phyloP scores from a whole-genome alignment of 2,329 filamentous ascomycete genomes.

The Fusarium sublunatum region DNA sequence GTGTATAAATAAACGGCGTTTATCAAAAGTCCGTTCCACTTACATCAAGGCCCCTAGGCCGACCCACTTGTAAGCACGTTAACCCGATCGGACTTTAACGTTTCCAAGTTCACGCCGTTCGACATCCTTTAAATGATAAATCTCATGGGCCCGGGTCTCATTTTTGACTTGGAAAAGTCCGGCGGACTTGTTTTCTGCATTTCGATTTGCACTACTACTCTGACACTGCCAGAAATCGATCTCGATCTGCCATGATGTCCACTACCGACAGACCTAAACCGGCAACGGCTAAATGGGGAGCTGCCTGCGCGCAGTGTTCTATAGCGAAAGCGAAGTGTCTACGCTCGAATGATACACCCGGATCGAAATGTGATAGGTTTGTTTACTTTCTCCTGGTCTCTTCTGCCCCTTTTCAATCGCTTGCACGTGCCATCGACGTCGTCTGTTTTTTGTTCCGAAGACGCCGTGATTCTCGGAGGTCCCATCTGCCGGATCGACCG shows the following conservation, averaged over 20 bases:
- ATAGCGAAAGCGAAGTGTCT: slow-evolving; percentile 64
- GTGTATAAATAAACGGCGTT: background rate
- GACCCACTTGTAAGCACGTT: slow-evolving; percentile 7
- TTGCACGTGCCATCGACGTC: background rate
- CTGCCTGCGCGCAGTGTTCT: slow-evolving; percentile 61
- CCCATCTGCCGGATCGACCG: slow-evolving; percentile 23
- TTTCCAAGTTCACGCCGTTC: background rate
- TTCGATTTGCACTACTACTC: slow-evolving; percentile 12
- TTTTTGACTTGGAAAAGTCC: slow-evolving; percentile 34
- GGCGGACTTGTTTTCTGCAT: slow-evolving; percentile 39
- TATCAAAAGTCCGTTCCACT: background rate
- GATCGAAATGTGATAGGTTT: slow-evolving; percentile 60
- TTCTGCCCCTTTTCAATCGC: background rate
- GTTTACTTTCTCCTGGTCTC: slow-evolving; percentile 7
- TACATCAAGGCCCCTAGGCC: slow-evolving; percentile 10
- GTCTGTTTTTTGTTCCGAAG: slow-evolving; percentile 7
- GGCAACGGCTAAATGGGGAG: slow-evolving; percentile 60
- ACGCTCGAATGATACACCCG: slow-evolving; percentile 52
- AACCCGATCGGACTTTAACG: slow-evolving; percentile 25
- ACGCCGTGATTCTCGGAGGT: slow-evolving; percentile 10
- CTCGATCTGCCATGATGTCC: slow-evolving; percentile 21
- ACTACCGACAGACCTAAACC: slow-evolving; percentile 46
- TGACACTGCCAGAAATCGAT: background rate
- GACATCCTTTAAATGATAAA: slow-evolving; percentile 16
- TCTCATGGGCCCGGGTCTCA: too few species aligned